phyloP scores from a whole-genome alignment of 2,329 filamentous ascomycete species.

The Aspergillus spinulosporus region DNA sequence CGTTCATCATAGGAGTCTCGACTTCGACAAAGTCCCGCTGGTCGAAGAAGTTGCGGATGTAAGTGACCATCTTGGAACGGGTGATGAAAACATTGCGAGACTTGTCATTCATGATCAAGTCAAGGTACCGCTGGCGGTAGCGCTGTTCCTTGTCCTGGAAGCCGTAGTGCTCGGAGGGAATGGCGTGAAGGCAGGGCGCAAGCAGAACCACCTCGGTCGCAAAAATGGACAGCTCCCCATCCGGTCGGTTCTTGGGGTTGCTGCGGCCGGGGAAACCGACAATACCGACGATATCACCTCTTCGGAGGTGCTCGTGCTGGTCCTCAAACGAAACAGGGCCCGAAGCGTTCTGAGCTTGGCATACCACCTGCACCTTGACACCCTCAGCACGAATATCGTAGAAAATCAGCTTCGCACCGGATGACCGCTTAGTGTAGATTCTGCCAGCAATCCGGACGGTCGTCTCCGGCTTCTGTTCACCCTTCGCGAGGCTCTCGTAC shows the following conservation, averaged over 20 bases:
- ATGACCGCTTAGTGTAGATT: conserved; percentile 83
- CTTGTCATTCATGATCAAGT: conserved; percentile 93
- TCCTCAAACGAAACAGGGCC: conserved; percentile 73
- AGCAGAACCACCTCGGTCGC: conserved; percentile 82
- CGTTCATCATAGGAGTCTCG: conserved; percentile 96
- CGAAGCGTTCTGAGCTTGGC: conserved; percentile 76
- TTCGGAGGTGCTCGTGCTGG: conserved; percentile 84
- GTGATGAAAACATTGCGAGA: conserved; percentile 82
- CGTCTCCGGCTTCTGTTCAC: conserved; percentile 75
- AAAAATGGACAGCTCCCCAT: conserved; percentile 92
- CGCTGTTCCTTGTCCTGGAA: conserved; percentile 95
- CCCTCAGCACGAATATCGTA: conserved; percentile 81
- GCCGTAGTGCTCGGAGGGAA: conserved; percentile 82
- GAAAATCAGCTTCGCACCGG: conserved; percentile 84
- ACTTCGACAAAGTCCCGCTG: conserved; percentile 87
- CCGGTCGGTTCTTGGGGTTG: conserved; percentile 80
- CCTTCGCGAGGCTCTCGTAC: conserved; percentile 77
- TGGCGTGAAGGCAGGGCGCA: conserved; percentile 85
- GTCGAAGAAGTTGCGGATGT: conserved; percentile 86
- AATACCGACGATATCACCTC: conserved; percentile 91
- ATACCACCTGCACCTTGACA: conserved; percentile 84
- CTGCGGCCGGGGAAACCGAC: conserved; percentile 82
- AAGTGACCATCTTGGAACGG: conserved; percentile 82
- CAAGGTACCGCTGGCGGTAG: conserved; percentile 89
- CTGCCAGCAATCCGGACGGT: conserved; percentile 76